A percentile compares a stretch with the other conserved stretches of the same genome.
Conservation (phyloP, 2,329 filamentous ascomycete genomes). For the Aspergillus transmontanensis region DNA sequence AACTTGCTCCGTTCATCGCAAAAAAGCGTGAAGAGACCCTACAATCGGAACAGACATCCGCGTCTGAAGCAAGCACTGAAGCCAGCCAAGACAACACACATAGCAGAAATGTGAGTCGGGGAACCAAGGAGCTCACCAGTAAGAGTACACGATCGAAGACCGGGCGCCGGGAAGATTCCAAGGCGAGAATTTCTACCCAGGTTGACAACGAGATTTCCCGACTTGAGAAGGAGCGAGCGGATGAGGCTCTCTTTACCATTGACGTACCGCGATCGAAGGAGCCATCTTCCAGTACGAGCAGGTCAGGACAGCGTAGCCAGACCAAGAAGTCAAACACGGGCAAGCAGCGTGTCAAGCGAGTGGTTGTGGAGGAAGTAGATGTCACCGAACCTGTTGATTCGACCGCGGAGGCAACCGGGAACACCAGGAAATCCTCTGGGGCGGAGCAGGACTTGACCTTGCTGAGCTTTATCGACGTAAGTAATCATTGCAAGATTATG, state of each 20-base stretch:
- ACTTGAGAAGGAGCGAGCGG: conserved; percentile 40
- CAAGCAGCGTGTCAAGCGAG: conserved; percentile 44
- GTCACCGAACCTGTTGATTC: conserved; percentile 34
- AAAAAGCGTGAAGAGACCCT: conserved; percentile 32
- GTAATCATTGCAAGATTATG: conserved; percentile 12
- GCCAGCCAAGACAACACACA: conserved; percentile 36
- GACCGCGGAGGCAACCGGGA: conserved; percentile 27
- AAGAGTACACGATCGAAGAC: conserved; percentile 32
- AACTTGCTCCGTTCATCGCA: conserved; percentile 23
- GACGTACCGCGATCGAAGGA: conserved; percentile 31
- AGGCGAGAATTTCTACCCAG: conserved; percentile 34
- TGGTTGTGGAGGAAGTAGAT: conserved; percentile 38
- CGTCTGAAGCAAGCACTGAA: conserved; percentile 28
- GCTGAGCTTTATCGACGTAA: conserved; percentile 56
- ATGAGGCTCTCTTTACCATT: conserved; percentile 42
- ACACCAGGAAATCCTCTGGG: conserved; percentile 29
- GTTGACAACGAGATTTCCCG: conserved; percentile 40
- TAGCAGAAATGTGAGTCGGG: conserved; percentile 31
- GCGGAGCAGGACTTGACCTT: conserved; percentile 51
- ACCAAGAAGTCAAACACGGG: conserved; percentile 38
- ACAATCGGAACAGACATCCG: conserved; percentile 29
- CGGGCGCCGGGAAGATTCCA: conserved; percentile 31
- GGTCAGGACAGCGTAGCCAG: conserved; percentile 21
- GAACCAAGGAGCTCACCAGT: conserved; percentile 31
- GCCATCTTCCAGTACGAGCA: conserved; percentile 25